Base-by-base conservation (phyloP, 306 rosid species). In the Hylodesmum podocarpum region DNA sequence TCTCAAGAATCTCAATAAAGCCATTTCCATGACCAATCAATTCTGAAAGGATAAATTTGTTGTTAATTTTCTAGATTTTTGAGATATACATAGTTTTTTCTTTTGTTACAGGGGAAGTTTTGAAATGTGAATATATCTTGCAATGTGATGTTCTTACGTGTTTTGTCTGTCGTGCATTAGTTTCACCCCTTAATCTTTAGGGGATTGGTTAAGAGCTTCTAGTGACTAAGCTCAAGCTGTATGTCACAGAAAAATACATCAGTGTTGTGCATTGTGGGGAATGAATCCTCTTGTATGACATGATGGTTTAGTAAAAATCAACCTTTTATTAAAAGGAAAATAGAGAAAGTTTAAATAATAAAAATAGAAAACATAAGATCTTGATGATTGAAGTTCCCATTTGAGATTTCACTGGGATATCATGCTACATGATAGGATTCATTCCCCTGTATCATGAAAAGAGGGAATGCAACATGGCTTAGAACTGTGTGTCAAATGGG, bases 1-100 rank as follows among this genome's bases (percentile, higher is more conserved):
- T 51, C 75, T 80, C n/a, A 79, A 8, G 39, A 91, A 85, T 82
- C 93, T 91, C 53, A 84, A 82, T 21, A 89, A 88, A 84, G 97
- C 91, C 43, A 74, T 93, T 77, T 83, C 89, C 53, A 68, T 85
- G 83, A 77, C 80, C 62, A 80, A 58, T 76, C 59, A 40, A 27
- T 12, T 49, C 40, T 36, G 34, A 37, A 19, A 72, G 75, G 13
- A 22, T 7, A 57, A 59, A 69, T n/a, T 14, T 64, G 28, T 14
- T 19, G 24, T 54, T 7, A 54, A n/a, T 4, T 7, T 16, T 41
- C n/a, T 39, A 51, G 40, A 49, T 53, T n/a, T 41, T 8, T 13
- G 39, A 28, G 59, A 70, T 62, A n/a, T 25, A 9, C 21, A 3
- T 59, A 7, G 41, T 6, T 57, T 27, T 57, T 27, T 14, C 28